These are phyloP conservation scores for Paramecium primaurelia DNA, from an alignment of 73 alveolate species.

Conservation along the genomic window DNA sequence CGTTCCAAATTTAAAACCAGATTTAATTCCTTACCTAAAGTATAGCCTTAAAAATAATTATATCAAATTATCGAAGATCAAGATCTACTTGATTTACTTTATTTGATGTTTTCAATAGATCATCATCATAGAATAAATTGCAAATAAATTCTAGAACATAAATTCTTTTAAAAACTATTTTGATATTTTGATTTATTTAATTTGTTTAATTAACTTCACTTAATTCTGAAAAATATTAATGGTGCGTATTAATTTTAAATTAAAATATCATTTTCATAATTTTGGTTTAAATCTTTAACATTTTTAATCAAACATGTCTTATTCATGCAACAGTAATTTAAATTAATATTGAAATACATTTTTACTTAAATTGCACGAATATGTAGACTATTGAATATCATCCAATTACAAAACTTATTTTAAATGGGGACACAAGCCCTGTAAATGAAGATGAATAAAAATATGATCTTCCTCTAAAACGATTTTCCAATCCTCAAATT, in stretches of 20 bases:
- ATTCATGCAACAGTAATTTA: not conserved
- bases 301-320: not conserved
- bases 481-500: not conserved
- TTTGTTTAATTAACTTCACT: not conserved
- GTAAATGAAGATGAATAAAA: not conserved
- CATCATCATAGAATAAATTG: constrained; percentile 76
- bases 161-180: constrained; percentile 65
- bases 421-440: not conserved
- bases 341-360: not conserved
- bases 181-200: not conserved
- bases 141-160: constrained; percentile 71
- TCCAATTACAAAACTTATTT: not conserved
- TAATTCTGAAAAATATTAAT: not conserved
- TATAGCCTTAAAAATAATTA: constrained; percentile 26
- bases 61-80: constrained; percentile 53
- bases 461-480: not conserved
- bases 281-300: not conserved
- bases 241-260: not conserved
- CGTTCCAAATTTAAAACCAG: constrained; percentile 37
- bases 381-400: not conserved
- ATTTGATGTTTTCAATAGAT: constrained; percentile 71
- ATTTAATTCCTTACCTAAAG: not conserved
- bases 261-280: not conserved
- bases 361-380: not conserved
- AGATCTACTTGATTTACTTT: constrained; percentile 69